Base-by-base conservation (phyloP, 306 rosid species). In the Casuarina glauca region DNA sequence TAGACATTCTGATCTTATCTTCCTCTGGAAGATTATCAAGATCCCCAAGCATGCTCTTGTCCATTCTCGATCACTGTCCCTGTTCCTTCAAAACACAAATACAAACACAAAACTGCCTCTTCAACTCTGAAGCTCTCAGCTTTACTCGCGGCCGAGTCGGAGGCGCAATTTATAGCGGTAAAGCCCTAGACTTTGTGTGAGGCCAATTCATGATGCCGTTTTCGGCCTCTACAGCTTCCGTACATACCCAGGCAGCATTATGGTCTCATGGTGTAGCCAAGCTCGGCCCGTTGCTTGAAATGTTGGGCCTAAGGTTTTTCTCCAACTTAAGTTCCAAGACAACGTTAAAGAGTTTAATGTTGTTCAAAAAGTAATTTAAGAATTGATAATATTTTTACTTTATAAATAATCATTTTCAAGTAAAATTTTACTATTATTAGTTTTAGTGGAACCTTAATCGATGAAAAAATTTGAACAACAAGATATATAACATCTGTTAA, bases 41-140 rank as follows among this genome's bases (percentile, higher is more conserved):
- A 82, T 88, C 97, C n/a, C 88, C 93, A 9, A 92, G 57, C 91
- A 92, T 87, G 84, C 83, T 87, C 81, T 90, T 90, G 82, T 92
- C 91, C 97, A 92, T 90, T 0, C 2, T 78, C 39, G 6, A 70
- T 76, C 36, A 9, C 19, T 36, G 44, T 72, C 73, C 3, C 48
- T 17, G 20, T 50, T 39, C 39, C 70, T 55, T 9, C 26, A 7
- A 32, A 3, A 58, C 26, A 58, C 39, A 58, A 52, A 7, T 2
- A 11, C 10, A 46, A 32, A 51, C 2, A 44, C 48, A 9, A 48
- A 48, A 48, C 2, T 10, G 51, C 51, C 5, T 3, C 51, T 48
- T 48, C 51, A 9, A 48, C 36, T 13, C 16, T 74, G 17, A 3
- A 26, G 1, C 39, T 26, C 7, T 46, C 9, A 45, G 49, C 50